Evolutionary conservation across 2,329 filamentous ascomycete species (phyloP), one percentile per base, ranked within the genome.

Genomic region (Talaromyces rugulosus): DNA sequence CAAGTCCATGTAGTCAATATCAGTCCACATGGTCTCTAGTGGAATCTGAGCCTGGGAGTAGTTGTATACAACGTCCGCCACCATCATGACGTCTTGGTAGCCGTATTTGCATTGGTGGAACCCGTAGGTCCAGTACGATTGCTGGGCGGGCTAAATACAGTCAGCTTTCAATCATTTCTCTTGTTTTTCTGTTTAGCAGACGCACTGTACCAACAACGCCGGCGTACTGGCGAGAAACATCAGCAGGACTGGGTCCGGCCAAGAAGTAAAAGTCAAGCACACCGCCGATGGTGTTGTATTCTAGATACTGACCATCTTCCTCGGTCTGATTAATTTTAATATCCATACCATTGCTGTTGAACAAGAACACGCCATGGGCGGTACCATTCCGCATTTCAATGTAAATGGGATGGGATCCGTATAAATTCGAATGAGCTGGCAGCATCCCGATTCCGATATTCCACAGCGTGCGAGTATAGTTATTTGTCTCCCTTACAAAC

Each of bases 271-370:
- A 84, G 72, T 94, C 91, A 1, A 95, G 71, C n/a, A 93, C 83
- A 9, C 91, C 91, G 5, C 91, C 90, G 0, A 94, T 80, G 1
- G 85, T 85, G 72, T 93, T 92, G 77, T 93, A 95, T 74, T 93
- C 89, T 4, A 95, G 82, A 63, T 88, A 91, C 71, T 93, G 87
- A 61, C 59, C 77, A 11, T 81, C 79, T 27, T 80, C 74, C 7
- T 80, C 75, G 1, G 83, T 85, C 65, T 86, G 83, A 71, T 92
- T 84, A 72, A 93, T 87, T 67, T 88, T 88, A 71, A 93, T 81
- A 64, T 93, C 89, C 87, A 92, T 92, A 30, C 85, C 89, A 67
- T 91, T 89, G 11, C 86, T 88, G 74, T 90, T 91, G 65, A 89
- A 75, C 28, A 91, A 77, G 70, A 91, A 88, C 3, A 91, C 89